A percentile compares a stretch with the other conserved stretches of the same genome.
Evolutionary conservation across 2,329 filamentous ascomycete genomes (phyloP).

Genomic region (Colletotrichum tamarilloi): DNA sequence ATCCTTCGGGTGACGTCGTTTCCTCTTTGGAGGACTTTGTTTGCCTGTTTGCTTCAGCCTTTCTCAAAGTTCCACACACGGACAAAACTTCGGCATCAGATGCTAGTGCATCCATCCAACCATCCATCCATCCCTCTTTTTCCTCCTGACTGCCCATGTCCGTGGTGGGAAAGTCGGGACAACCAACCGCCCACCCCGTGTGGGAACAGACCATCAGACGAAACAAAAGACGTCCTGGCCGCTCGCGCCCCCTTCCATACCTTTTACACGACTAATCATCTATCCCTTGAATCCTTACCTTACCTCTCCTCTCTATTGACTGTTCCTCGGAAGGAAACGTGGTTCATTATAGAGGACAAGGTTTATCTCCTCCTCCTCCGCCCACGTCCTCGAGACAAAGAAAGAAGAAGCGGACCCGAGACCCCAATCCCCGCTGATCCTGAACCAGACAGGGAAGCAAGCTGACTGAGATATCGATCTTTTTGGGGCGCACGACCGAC

Average conservation of each 20-base stretch:
- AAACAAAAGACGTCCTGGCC: slow-evolving; percentile 21
- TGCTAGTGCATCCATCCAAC: not conserved
- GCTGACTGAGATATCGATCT: slow-evolving; percentile 9
- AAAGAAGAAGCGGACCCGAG: not conserved
- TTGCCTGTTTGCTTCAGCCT: not conserved
- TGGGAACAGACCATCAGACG: slow-evolving; percentile 30
- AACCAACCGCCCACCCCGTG: not conserved
- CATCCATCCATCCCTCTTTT: no score
- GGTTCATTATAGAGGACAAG: slow-evolving; percentile 2
- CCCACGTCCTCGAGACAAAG: not conserved
- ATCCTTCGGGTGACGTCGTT: slow-evolving; percentile 23
- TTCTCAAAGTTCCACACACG: slow-evolving; percentile 2
- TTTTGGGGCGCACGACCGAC: not conserved
- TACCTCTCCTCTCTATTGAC: no score
- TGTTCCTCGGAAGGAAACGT: not conserved
- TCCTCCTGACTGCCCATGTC: not conserved
- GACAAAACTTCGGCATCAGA: slow-evolving; percentile 14
- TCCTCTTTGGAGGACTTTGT: not conserved
- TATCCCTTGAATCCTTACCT: not conserved
- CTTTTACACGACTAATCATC: not conserved
- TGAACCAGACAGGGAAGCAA: slow-evolving; percentile 22
- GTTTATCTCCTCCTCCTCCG: not conserved
- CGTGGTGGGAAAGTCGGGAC: not conserved
- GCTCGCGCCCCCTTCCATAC: not conserved
- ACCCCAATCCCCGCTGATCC: slow-evolving; percentile 7